A percentile compares a stretch with the other conserved stretches of the same genome.
phyloP scores from a whole-genome alignment of 2,329 filamentous ascomycete genomes.

The Fusarium fracticaudum region DNA sequence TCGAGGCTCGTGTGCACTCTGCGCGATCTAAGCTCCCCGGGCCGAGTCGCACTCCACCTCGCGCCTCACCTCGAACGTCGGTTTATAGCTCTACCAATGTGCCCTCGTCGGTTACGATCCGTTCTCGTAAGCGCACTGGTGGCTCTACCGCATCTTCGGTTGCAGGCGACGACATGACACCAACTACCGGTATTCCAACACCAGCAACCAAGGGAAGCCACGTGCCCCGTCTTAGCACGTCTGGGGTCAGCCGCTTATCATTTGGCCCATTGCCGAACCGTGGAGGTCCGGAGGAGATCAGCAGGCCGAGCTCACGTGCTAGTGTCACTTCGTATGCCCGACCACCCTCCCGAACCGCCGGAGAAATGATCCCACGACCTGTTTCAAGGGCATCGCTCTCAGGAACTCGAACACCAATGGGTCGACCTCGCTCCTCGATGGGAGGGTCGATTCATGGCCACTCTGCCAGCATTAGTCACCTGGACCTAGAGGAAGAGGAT shows the following conservation, averaged over 20 bases:
- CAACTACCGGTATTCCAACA: conserved; percentile 54
- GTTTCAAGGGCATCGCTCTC: conserved; percentile 71
- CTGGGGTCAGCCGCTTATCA: conserved; percentile 70
- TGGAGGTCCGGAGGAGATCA: conserved; percentile 55
- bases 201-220: conserved; percentile 58
- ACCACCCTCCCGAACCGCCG: conserved; percentile 59
- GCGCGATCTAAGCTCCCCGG: conserved; percentile 91
- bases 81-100: conserved; percentile 53
- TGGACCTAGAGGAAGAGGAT: conserved; percentile 58
- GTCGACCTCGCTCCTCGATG: conserved; percentile 76
- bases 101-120: conserved; percentile 69
- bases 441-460: conserved; percentile 70
- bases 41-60: conserved; percentile 79
- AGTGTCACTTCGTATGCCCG: conserved; percentile 67
- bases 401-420: conserved; percentile 71
- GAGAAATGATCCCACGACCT: conserved; percentile 67
- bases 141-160: conserved; percentile 64
- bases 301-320: conserved; percentile 77
- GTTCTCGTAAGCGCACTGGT: conserved; percentile 74
- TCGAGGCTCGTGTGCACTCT: conserved; percentile 92
- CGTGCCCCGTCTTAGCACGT: conserved; percentile 67
- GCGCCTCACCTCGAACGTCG: conserved; percentile 75
- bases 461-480: conserved; percentile 66
- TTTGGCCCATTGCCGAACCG: conserved; percentile 70
- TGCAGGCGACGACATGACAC: conserved; percentile 62